Evolutionary conservation across 129 eudicot species (phyloP).

Genomic region (Calendula officinalis): DNA sequence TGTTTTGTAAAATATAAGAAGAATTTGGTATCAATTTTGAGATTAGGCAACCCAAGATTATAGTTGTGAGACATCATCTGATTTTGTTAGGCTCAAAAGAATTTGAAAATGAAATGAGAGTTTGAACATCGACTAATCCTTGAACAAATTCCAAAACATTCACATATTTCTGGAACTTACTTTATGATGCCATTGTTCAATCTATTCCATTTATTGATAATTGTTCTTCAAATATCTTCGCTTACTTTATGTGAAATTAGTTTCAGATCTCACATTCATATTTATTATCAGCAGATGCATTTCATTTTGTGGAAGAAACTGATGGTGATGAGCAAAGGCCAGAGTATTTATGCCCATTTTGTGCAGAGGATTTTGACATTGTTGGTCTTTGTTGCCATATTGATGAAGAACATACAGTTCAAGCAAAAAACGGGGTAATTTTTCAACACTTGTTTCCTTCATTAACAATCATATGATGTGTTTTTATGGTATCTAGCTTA

Average conservation of each 20-base stretch:
- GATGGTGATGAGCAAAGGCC: slow-evolving; percentile 59
- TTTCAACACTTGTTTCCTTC: not conserved
- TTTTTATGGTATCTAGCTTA: not conserved
- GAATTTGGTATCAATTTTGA: too few relatives aligned
- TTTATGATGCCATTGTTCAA: too few relatives aligned
- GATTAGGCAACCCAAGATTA: not conserved
- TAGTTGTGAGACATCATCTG: not conserved
- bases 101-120: too few relatives aligned
- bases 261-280: slow-evolving; percentile 12
- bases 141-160: not conserved
- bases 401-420: slow-evolving; percentile 80
- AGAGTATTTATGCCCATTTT: slow-evolving; percentile 85
- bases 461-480: not conserved
- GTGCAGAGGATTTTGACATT: slow-evolving; percentile 87
- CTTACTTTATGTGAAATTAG: slow-evolving; percentile 1
- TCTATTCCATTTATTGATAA: not conserved
- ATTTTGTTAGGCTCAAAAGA: not conserved
- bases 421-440: slow-evolving; percentile 78
- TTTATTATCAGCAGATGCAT: slow-evolving; percentile 41
- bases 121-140: not conserved
- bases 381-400: slow-evolving; percentile 97
- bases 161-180: not conserved
- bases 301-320: slow-evolving; percentile 60
- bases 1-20: too few relatives aligned
- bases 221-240: not conserved